phyloP scores from a whole-genome alignment of 768 basidiomycete genomes.

The Russula abietina region DNA sequence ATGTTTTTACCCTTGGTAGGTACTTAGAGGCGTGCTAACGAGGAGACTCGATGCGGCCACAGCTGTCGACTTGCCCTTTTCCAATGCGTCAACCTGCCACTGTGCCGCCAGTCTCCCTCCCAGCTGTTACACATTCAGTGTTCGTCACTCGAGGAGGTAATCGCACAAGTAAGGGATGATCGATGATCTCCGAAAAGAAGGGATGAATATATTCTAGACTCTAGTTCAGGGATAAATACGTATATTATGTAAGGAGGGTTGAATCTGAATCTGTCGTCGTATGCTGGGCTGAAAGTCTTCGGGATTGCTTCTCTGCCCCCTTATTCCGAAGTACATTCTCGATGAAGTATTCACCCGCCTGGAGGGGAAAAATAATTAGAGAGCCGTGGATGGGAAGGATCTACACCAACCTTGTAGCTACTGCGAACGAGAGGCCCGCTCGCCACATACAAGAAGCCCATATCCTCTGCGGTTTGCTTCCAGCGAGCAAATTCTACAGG shows the following conservation, averaged over 20 bases:
- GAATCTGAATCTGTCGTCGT: not conserved
- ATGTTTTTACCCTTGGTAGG: conserved; percentile 66
- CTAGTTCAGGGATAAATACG: not conserved
- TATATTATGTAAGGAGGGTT: conserved; percentile 7
- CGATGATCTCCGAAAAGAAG: not conserved
- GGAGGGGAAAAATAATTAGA: not conserved
- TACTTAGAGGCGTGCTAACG: conserved; percentile 46
- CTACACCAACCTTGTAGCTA: conserved; percentile 80
- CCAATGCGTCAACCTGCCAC: not conserved
- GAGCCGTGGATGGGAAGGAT: not conserved
- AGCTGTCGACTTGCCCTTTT: not conserved
- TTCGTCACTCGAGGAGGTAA: not conserved
- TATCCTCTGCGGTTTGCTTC: conserved; percentile 83
- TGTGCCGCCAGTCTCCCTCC: not conserved
- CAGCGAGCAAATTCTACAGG: conserved; percentile 90
- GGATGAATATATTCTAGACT: not conserved
- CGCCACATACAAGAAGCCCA: conserved; percentile 97
- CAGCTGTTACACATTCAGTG: not conserved
- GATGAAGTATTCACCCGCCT: conserved; percentile 97
- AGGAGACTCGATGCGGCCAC: too few species aligned
- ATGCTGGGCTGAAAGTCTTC: conserved; percentile 29
- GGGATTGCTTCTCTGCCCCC: conserved; percentile 38
- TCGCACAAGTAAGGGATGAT: not conserved
- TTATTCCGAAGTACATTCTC: conserved; percentile 79
- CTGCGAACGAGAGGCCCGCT: conserved; percentile 94